Conservation (phyloP, 225 moss, liverwort and hornwort genomes). For the Sphagnum tenellum region DNA sequence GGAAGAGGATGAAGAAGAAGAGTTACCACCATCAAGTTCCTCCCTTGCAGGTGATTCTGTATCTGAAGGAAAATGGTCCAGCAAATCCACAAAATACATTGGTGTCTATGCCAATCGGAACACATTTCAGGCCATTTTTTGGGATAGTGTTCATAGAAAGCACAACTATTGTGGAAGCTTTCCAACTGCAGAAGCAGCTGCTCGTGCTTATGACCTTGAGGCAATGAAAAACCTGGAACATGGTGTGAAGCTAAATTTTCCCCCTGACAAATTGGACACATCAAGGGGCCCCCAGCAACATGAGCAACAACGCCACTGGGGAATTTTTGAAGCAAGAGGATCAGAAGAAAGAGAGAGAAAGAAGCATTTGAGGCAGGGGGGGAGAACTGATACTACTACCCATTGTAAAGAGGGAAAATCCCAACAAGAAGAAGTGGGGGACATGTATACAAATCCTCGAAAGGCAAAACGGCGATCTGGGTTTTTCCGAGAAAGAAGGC, state of each 20-base stretch:
- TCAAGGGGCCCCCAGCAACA: not conserved
- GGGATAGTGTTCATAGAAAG: constrained; percentile 14
- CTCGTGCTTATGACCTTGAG: constrained; percentile 7
- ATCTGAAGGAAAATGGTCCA: not conserved
- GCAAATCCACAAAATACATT: constrained; percentile 6
- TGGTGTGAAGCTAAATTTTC: constrained; percentile 10
- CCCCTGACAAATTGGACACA: constrained; percentile 4
- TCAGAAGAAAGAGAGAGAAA: constrained; percentile 7
- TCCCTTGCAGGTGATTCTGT: too few relatives aligned
- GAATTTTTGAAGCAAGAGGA: too few relatives aligned
- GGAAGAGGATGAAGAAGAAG: constrained; percentile 12
- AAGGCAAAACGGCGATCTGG: constrained; percentile 7
- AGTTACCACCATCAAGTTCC: constrained; percentile 3
- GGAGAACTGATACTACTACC: constrained; percentile 15
- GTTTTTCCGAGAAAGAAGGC: constrained; percentile 5
- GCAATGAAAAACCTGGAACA: constrained; percentile 1
- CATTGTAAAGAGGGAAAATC: constrained; percentile 25
- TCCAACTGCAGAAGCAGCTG: constrained; percentile 7
- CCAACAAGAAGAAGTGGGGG: constrained; percentile 10
- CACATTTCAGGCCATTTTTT: constrained; percentile 9
- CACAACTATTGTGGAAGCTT: constrained; percentile 12
- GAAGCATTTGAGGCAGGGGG: constrained; percentile 1
- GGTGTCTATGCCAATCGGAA: constrained; percentile 14
- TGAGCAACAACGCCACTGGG: too few relatives aligned
- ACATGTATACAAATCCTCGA: constrained; percentile 7